Percentiles rank a stretch among this genome's conserved stretches.
These are phyloP conservation scores for Ogataea trehalophila DNA, from an alignment of 805 yeast genomes.

Conservation along the genomic window DNA sequence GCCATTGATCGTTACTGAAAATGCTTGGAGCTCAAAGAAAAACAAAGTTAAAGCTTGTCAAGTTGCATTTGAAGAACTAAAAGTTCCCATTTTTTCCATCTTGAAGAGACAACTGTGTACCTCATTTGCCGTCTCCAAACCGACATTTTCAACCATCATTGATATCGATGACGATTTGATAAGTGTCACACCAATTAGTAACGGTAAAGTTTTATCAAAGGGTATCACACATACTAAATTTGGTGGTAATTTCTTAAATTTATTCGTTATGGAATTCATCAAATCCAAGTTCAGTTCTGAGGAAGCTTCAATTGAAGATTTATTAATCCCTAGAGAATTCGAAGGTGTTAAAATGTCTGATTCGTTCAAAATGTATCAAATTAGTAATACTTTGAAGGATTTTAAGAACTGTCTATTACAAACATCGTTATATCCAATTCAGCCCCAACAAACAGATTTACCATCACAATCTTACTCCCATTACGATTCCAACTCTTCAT, in stretches of 20 bases:
- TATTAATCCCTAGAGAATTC: constrained; percentile 31
- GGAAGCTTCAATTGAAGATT: constrained; percentile 20
- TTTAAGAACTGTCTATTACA: constrained; percentile 37
- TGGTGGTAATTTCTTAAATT: constrained; percentile 82
- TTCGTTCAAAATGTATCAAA: constrained; percentile 37
- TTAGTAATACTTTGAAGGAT: constrained; percentile 39
- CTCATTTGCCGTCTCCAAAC: constrained; percentile 70
- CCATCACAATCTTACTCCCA: constrained; percentile 33
- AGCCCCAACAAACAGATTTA: constrained; percentile 22
- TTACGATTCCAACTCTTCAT: constrained; percentile 28
- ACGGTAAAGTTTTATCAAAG: constrained; percentile 65
- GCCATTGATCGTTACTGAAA: constrained; percentile 56
- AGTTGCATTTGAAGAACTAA: constrained; percentile 66
- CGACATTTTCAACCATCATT: constrained; percentile 68
- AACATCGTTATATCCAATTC: constrained; percentile 25
- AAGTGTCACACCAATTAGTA: constrained; percentile 71
- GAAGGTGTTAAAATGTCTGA: constrained; percentile 27
- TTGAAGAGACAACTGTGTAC: constrained; percentile 75
- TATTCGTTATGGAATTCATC: constrained; percentile 51
- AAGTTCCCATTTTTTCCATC: constrained; percentile 73
- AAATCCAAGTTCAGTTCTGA: constrained; percentile 29
- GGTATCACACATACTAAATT: constrained; percentile 62
- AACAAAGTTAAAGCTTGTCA: constrained; percentile 56
- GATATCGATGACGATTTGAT: constrained; percentile 73
- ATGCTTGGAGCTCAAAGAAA: constrained; percentile 63